Conservation (phyloP, 1,284 basidiomycete species). For the Psilocybe mexicana region DNA sequence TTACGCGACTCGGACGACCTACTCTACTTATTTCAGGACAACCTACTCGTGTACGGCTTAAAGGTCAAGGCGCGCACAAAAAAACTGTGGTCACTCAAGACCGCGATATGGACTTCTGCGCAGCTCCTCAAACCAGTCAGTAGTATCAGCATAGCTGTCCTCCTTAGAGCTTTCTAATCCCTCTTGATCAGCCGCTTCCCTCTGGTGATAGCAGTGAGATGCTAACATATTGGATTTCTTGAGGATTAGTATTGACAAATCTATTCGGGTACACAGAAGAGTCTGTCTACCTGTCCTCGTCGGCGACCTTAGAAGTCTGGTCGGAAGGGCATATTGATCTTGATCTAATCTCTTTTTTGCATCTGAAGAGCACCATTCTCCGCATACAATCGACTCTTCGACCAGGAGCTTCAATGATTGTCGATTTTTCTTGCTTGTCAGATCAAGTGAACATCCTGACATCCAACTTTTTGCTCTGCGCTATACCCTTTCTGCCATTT, state of each 20-base stretch:
- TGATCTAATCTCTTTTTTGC: conserved; percentile 21
- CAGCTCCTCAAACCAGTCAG: conserved; percentile 10
- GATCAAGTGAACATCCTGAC: conserved; percentile 26
- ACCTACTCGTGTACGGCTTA: conserved; percentile 33
- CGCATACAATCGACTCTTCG: conserved; percentile 28
- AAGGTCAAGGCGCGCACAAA: conserved; percentile 26
- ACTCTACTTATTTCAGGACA: conserved; percentile 27
- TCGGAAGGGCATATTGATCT: conserved; percentile 19
- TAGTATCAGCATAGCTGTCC: no score
- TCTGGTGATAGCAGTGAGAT: no score
- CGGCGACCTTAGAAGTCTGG: background rate
- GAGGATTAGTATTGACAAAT: no score
- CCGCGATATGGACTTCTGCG: conserved; percentile 27
- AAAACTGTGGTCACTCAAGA: conserved; percentile 21
- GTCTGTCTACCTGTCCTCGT: background rate
- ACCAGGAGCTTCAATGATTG: conserved; percentile 24
- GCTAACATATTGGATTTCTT: no score
- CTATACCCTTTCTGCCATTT: conserved; percentile 32
- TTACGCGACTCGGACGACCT: conserved; percentile 33
- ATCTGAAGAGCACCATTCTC: conserved; percentile 25
- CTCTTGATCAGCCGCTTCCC: no score
- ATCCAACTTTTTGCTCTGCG: conserved; percentile 30
- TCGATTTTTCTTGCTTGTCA: conserved; percentile 39
- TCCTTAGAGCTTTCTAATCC: no score
- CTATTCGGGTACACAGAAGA: background rate